Conservation (phyloP, 2,329 filamentous ascomycete genomes). For the Arthrinium puccinioides region DNA sequence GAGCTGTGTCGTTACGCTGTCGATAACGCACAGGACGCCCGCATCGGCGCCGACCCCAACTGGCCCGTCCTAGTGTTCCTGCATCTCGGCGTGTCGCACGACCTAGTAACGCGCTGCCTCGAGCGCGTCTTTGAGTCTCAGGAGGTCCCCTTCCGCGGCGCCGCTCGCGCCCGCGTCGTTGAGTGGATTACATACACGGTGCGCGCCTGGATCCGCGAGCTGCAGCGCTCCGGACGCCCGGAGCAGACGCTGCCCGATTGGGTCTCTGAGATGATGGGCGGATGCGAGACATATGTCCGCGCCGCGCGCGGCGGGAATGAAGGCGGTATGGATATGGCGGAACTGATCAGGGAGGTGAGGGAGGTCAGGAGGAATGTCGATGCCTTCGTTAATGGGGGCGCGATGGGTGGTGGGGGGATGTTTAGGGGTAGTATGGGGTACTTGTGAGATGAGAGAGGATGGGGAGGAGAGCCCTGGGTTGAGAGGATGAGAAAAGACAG, state of each 20-base stretch:
- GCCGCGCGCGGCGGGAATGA: constrained; percentile 29
- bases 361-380: constrained; percentile 36
- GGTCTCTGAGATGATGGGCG: constrained; percentile 32
- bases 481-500: not conserved
- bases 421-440: constrained; percentile 30
- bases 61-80: constrained; percentile 54
- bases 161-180: constrained; percentile 40
- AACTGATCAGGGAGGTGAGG: constrained; percentile 34
- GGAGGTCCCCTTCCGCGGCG: constrained; percentile 50
- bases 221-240: constrained; percentile 18
- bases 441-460: constrained; percentile 22
- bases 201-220: constrained; percentile 37
- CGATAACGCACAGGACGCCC: constrained; percentile 49
- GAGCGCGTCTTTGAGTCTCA: constrained; percentile 52
- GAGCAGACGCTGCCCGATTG: constrained; percentile 20
- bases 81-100: constrained; percentile 47
- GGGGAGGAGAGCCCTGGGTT: not conserved
- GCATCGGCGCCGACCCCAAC: constrained; percentile 46
- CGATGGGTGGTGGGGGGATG: constrained; percentile 24
- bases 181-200: constrained; percentile 47
- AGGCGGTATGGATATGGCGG: constrained; percentile 36
- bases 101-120: constrained; percentile 47
- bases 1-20: constrained; percentile 57
- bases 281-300: constrained; percentile 40
- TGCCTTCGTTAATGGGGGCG: constrained; percentile 33